Evolutionary conservation across 176 grass and related monocot species (phyloP).

Genomic region (Elymus sibiricus): DNA sequence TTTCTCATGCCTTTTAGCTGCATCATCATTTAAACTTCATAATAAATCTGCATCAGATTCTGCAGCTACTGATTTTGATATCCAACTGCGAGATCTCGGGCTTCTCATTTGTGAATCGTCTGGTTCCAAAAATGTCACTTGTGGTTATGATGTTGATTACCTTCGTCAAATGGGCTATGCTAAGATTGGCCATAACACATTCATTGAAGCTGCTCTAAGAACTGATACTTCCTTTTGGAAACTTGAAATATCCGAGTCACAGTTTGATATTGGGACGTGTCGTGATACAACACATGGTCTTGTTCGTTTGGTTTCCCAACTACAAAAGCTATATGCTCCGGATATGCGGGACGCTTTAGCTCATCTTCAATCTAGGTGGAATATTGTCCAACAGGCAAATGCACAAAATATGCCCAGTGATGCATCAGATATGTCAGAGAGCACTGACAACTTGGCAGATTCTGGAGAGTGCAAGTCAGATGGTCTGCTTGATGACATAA

Average conservation of each 20-base stretch:
- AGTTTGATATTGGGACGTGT: slow-evolving; percentile 71
- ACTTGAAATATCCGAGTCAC: slow-evolving; percentile 78
- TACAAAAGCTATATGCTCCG: slow-evolving; percentile 84
- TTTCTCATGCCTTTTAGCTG: slow-evolving; percentile 84
- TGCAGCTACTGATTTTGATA: slow-evolving; percentile 54
- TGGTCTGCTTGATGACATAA: slow-evolving; percentile 89
- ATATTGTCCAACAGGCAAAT: slow-evolving; percentile 65
- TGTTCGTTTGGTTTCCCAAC: slow-evolving; percentile 63
- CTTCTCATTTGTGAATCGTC: slow-evolving; percentile 70
- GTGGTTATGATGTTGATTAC: slow-evolving; percentile 58
- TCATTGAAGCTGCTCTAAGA: slow-evolving; percentile 64
- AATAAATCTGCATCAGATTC: slow-evolving; percentile 52
- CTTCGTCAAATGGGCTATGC: slow-evolving; percentile 64
- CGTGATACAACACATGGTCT: slow-evolving; percentile 77
- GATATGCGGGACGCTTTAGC: slow-evolving; percentile 82
- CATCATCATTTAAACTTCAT: slow-evolving; percentile 83
- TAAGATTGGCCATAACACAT: slow-evolving; percentile 64
- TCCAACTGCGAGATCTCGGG: slow-evolving; percentile 85
- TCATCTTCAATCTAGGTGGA: slow-evolving; percentile 99
- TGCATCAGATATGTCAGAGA: slow-evolving; percentile 43
- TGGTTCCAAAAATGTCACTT: slow-evolving; percentile 42
- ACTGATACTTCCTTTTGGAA: slow-evolving; percentile 64
- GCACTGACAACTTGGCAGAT: slow-evolving; percentile 33
- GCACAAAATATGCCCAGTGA: slow-evolving; percentile 38
- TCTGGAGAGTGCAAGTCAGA: slow-evolving; percentile 41